Percentiles rank a stretch among this genome's conserved stretches.
Evolutionary conservation across 1,284 basidiomycete genomes (phyloP).

Genomic region (Ustilago nuda): DNA sequence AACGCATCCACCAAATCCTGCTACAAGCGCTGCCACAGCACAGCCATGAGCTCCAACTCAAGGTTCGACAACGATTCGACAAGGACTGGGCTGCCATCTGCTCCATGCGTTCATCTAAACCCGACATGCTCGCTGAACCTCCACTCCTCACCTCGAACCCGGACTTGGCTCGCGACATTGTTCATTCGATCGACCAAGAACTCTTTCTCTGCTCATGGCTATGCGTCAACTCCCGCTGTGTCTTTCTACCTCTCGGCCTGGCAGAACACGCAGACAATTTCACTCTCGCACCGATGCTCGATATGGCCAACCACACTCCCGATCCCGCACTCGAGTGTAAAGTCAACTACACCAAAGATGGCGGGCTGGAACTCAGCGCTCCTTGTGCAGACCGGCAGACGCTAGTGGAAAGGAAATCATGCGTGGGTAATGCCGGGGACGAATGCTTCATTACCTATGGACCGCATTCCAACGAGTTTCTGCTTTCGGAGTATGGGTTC

Average conservation of each 20-base stretch:
- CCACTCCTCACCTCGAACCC: slow-evolving; percentile 9
- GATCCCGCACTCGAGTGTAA: slow-evolving; percentile 48
- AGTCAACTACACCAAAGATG: slow-evolving; percentile 39
- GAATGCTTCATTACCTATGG: slow-evolving; percentile 65
- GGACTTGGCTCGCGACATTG: slow-evolving; percentile 11
- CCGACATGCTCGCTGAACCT: slow-evolving; percentile 27
- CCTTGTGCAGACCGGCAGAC: slow-evolving; percentile 20
- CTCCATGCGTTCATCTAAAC: slow-evolving; percentile 10
- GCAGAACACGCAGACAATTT: slow-evolving; percentile 62
- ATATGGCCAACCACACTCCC: slow-evolving; percentile 67
- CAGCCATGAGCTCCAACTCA: slow-evolving; percentile 15
- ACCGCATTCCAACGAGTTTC: slow-evolving; percentile 56
- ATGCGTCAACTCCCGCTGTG: slow-evolving; percentile 65
- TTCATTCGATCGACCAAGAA: slow-evolving; percentile 8
- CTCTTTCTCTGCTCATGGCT: slow-evolving; percentile 60
- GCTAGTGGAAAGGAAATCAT: not conserved
- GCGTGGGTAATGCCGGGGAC: slow-evolving; percentile 27
- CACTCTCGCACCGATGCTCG: slow-evolving; percentile 64
- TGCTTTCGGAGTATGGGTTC: slow-evolving; percentile 65
- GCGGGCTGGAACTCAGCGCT: slow-evolving; percentile 52
- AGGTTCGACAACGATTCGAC: slow-evolving; percentile 45
- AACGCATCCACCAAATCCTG: slow-evolving; percentile 20
- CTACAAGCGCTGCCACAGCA: slow-evolving; percentile 39
- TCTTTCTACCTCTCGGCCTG: slow-evolving; percentile 56
- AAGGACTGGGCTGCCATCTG: slow-evolving; percentile 41